A percentile compares a stretch with the other conserved stretches of the same genome.
These are phyloP conservation scores for Colletotrichum musicola DNA, from an alignment of 2,329 filamentous ascomycete species.

Conservation along the genomic window DNA sequence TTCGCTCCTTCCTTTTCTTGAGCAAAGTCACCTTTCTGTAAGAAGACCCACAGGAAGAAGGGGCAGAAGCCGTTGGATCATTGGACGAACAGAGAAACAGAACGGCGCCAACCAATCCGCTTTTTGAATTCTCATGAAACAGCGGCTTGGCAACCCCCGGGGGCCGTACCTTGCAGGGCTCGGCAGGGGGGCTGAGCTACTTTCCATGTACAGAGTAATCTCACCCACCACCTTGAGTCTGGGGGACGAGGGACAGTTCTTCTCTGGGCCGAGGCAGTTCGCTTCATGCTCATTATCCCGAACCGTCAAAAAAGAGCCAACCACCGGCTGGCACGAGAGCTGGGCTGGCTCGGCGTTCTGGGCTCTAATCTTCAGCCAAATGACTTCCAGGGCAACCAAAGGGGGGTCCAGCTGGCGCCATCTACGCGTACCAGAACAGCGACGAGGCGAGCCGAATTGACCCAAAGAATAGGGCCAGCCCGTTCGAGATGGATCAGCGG, in stretches of 20 bases:
- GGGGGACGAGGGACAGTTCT: background rate
- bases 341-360: constrained; percentile 37
- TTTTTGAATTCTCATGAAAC: constrained; percentile 30
- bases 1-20: constrained; percentile 19
- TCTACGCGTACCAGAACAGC: background rate
- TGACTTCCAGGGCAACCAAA: constrained; percentile 20
- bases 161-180: constrained; percentile 35
- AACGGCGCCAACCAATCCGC: constrained; percentile 31
- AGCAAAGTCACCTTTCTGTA: constrained; percentile 13
- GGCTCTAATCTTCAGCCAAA: constrained; percentile 39
- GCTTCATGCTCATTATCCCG: constrained; percentile 10
- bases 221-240: background rate
- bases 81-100: constrained; percentile 32
- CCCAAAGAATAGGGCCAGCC: constrained; percentile 17
- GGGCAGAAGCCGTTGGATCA: constrained; percentile 26
- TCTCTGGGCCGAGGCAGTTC: constrained; percentile 24
- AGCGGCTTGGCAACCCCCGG: constrained; percentile 24
- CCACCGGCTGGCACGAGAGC: constrained; percentile 30
- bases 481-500: constrained; percentile 15
- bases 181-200: constrained; percentile 20
- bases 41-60: background rate
- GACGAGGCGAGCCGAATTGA: constrained; percentile 1
- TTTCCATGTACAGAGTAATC: background rate
- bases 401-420: constrained; percentile 8
- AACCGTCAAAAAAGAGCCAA: constrained; percentile 24